Evolutionary conservation across 352 stramenopile genomes (phyloP).

Genomic region (Thraustochytrium striatum): DNA sequence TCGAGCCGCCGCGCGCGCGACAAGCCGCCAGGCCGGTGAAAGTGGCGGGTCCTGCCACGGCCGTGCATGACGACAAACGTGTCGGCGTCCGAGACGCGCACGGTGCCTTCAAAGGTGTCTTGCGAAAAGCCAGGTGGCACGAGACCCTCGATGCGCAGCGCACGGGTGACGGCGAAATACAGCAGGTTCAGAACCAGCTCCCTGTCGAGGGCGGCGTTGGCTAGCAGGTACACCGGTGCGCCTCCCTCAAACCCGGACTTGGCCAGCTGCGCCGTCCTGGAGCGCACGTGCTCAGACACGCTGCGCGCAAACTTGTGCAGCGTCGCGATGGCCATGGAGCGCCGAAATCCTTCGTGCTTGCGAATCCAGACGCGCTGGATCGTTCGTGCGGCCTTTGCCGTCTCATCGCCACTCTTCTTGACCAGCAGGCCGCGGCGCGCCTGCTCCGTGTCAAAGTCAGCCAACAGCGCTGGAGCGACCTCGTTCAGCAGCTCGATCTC

Average conservation of each 20-base stretch:
- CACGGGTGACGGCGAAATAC: not conserved
- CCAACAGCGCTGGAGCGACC: not conserved
- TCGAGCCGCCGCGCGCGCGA: too few relatives aligned
- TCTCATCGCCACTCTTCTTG: not conserved
- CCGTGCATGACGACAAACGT: too few relatives aligned
- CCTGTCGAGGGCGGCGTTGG: too few relatives aligned
- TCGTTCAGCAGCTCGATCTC: not conserved
- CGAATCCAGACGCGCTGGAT: slow-evolving; percentile 36
- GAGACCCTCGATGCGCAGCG: not conserved
- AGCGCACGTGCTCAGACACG: not conserved
- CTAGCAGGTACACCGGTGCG: too few relatives aligned
- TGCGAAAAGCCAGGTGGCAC: not conserved
- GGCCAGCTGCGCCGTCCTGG: not conserved
- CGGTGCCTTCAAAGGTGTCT: too few relatives aligned
- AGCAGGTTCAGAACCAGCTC: too few relatives aligned
- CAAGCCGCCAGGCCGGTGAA: too few relatives aligned
- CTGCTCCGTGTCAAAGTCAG: not conserved
- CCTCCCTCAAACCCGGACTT: not conserved
- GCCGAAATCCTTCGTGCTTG: not conserved
- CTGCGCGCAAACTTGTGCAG: not conserved
- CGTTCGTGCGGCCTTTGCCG: not conserved
- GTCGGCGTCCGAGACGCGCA: too few relatives aligned
- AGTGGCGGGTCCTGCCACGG: too few relatives aligned
- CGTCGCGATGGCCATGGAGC: not conserved
- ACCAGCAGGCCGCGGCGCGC: not conserved